These are phyloP conservation scores for Zygoascus tannicola DNA, from an alignment of 805 yeast species.

Conservation along the genomic window DNA sequence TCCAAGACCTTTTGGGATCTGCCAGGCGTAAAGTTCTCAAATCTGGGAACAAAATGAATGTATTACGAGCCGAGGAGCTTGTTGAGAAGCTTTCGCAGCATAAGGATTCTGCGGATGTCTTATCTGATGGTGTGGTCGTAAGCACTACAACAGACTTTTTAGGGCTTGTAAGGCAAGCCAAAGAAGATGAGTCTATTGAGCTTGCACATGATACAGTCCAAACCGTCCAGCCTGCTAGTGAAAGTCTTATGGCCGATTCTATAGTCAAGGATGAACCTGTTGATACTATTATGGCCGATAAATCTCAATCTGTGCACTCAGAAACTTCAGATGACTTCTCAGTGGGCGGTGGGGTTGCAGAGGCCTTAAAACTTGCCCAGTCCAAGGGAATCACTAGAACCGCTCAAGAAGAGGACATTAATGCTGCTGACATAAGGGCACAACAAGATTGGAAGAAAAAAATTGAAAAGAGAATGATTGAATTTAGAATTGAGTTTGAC, in stretches of 20 bases:
- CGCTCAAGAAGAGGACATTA: conserved; percentile 17
- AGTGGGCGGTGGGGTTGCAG: conserved; percentile 30
- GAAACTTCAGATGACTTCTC: conserved; percentile 14
- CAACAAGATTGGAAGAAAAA: conserved; percentile 18
- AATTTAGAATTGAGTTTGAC: conserved; percentile 18
- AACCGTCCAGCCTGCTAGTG: conserved; percentile 8
- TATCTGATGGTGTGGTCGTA: conserved; percentile 26
- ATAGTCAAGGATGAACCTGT: not conserved
- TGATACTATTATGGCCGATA: not conserved
- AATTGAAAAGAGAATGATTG: conserved; percentile 13
- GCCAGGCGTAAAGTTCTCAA: conserved; percentile 27
- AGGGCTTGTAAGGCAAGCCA: conserved; percentile 14
- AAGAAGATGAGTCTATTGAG: conserved; percentile 7
- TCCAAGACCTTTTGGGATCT: conserved; percentile 26
- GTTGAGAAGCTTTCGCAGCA: conserved; percentile 33
- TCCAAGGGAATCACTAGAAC: conserved; percentile 23
- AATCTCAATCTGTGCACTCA: not conserved
- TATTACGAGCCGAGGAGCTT: conserved; percentile 21
- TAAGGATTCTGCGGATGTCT: conserved; percentile 16
- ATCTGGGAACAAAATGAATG: conserved; percentile 8
- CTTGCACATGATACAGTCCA: conserved; percentile 8
- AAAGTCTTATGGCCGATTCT: conserved; percentile 6
- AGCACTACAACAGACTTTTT: conserved; percentile 39
- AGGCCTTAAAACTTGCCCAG: conserved; percentile 29
- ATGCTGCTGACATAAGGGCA: conserved; percentile 14